Evolutionary conservation across 148 eudicot species (phyloP).

Genomic region (Silene uniflora): DNA sequence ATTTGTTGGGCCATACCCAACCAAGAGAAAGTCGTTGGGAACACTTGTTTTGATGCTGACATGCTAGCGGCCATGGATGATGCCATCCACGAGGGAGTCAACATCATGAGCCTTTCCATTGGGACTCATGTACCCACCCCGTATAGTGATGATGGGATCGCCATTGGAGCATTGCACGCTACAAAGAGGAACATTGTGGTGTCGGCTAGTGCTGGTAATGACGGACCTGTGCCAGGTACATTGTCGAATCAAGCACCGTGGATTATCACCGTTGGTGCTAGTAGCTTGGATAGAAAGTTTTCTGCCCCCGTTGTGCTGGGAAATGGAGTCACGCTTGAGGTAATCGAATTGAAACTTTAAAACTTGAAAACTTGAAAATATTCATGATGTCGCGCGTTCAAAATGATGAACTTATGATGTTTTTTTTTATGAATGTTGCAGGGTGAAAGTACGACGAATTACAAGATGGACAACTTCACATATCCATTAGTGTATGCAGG

Average conservation of each 20-base stretch:
- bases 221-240: constrained; percentile 47
- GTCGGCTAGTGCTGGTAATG: constrained; percentile 71
- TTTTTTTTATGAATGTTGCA: constrained; percentile 21
- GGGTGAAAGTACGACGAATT: constrained; percentile 70
- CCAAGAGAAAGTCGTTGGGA: constrained; percentile 46
- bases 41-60: constrained; percentile 68
- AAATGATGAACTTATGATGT: neutral
- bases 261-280: constrained; percentile 86
- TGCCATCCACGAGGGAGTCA: constrained; percentile 74
- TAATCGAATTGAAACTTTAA: constrained; percentile 13
- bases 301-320: constrained; percentile 58
- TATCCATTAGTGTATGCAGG: constrained; percentile 71
- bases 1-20: constrained; percentile 47
- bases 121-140: constrained; percentile 31
- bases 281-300: constrained; percentile 67
- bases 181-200: constrained; percentile 54
- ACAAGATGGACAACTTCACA: constrained; percentile 48
- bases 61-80: constrained; percentile 87
- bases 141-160: constrained; percentile 47
- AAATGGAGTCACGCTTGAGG: constrained; percentile 52
- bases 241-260: constrained; percentile 73
- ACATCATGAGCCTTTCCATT: constrained; percentile 69
- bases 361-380: no score
- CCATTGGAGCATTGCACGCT: constrained; percentile 79
- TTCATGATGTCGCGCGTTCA: no score